Evolutionary conservation across 2,329 filamentous ascomycete genomes (phyloP).

Genomic region (Cladophialophora yegresii): DNA sequence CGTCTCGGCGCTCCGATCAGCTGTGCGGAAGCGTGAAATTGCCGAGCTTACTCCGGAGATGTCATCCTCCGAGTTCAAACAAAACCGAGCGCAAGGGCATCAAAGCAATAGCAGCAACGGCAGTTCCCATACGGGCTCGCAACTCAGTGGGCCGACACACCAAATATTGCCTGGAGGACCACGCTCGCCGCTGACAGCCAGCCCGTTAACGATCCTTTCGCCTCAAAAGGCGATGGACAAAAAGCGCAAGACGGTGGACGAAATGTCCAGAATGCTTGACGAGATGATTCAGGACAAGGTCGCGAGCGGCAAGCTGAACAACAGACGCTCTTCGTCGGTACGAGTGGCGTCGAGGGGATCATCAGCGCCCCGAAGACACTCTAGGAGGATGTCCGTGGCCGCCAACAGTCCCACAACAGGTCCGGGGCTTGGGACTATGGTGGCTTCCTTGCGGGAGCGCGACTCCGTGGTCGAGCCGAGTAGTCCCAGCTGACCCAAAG

Average conservation of each 20-base stretch:
- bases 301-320: constrained; percentile 70
- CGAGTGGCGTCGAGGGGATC: constrained; percentile 47
- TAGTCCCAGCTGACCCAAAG: constrained; percentile 28
- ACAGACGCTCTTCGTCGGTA: constrained; percentile 64
- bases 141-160: constrained; percentile 34
- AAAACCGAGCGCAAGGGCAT: constrained; percentile 35
- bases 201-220: constrained; percentile 40
- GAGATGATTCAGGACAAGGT: constrained; percentile 94
- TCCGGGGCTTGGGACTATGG: constrained; percentile 38
- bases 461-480: constrained; percentile 31
- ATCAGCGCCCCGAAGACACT: constrained; percentile 41
- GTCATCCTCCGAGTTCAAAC: constrained; percentile 40
- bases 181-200: constrained; percentile 27
- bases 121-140: constrained; percentile 38
- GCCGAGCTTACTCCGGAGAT: constrained; percentile 61
- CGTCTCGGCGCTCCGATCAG: constrained; percentile 80
- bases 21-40: constrained; percentile 79
- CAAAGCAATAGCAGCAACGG: constrained; percentile 40
- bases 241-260: constrained; percentile 73
- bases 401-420: constrained; percentile 10
- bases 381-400: constrained; percentile 31
- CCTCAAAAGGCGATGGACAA: constrained; percentile 49
- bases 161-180: constrained; percentile 22
- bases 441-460: constrained; percentile 33
- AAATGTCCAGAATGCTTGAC: constrained; percentile 90